A percentile compares a stretch with the other conserved stretches of the same genome.
phyloP scores from a whole-genome alignment of 257 asterid genomes.

The Handroanthus guayacan region DNA sequence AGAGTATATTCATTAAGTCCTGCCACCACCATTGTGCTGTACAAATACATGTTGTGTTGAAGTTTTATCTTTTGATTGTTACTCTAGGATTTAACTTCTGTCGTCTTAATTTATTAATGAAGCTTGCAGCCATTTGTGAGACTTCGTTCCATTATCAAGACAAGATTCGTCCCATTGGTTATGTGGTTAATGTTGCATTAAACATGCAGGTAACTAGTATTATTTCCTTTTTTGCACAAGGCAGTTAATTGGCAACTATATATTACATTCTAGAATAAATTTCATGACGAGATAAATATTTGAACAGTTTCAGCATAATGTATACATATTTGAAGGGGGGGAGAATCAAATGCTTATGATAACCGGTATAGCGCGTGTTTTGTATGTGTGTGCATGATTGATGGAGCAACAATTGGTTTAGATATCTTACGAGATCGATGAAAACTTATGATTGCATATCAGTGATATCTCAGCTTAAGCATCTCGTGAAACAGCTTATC shows the following conservation, averaged over 20 bases:
- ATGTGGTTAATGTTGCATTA: slow-evolving; percentile 70
- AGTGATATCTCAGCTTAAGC: too few species aligned
- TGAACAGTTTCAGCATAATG: not conserved
- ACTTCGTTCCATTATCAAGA: slow-evolving; percentile 91
- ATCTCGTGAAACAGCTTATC: not conserved
- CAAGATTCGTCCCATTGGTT: slow-evolving; percentile 86
- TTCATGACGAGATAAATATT: not conserved
- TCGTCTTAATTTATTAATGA: slow-evolving; percentile 47
- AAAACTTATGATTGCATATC: not conserved
- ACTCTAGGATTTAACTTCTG: slow-evolving; percentile 34
- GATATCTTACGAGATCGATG: not conserved
- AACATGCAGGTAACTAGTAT: slow-evolving; percentile 80
- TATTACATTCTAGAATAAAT: slow-evolving; percentile 19
- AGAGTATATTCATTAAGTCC: not conserved
- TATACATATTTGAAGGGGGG: slow-evolving; percentile 3
- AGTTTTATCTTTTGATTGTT: slow-evolving; percentile 24
- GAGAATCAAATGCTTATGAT: not conserved
- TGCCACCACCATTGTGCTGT: slow-evolving; percentile 28
- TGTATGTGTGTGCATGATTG: not conserved
- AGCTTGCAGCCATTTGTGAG: slow-evolving; percentile 94
- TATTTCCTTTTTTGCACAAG: slow-evolving; percentile 26
- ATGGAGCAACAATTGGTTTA: slow-evolving; percentile 17
- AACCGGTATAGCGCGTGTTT: not conserved
- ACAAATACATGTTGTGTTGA: slow-evolving; percentile 17
- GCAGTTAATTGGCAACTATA: slow-evolving; percentile 19